phyloP scores from a whole-genome alignment of 352 stramenopile species.

The Thraustochytrium sp. region DNA sequence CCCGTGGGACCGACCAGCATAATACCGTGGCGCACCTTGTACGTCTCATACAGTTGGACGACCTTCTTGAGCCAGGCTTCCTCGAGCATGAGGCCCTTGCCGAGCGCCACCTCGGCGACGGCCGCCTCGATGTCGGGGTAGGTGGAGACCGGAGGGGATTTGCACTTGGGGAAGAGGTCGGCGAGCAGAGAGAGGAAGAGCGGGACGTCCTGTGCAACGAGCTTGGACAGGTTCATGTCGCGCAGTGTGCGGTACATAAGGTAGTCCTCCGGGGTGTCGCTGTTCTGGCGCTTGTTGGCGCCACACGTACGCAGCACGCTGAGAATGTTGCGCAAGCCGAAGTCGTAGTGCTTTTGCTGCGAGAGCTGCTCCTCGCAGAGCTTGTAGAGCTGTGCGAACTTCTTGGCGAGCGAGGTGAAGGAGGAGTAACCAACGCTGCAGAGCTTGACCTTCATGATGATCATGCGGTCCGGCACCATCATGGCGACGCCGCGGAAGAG shows the following conservation, averaged over 20 bases:
- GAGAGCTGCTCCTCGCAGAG: constrained; percentile 74
- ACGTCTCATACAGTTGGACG: constrained; percentile 95
- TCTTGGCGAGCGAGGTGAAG: constrained; percentile 77
- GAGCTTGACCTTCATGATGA: constrained; percentile 86
- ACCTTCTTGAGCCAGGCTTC: constrained; percentile 86
- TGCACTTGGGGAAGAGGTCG: constrained; percentile 90
- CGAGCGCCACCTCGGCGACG: constrained; percentile 53
- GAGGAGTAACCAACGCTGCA: constrained; percentile 80
- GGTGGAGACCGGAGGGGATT: constrained; percentile 78
- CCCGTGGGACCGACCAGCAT: constrained; percentile 96
- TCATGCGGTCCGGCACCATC: constrained; percentile 79
- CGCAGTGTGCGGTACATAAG: constrained; percentile 89
- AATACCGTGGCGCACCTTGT: constrained; percentile 93
- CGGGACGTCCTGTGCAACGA: constrained; percentile 94
- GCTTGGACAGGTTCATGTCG: constrained; percentile 97
- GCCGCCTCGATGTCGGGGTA: constrained; percentile 88
- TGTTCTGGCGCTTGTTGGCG: constrained; percentile 88
- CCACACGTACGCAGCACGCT: constrained; percentile 89
- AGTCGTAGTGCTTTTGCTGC: constrained; percentile 87
- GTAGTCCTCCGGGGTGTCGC: constrained; percentile 81
- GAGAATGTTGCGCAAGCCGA: constrained; percentile 79
- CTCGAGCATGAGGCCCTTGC: constrained; percentile 63
- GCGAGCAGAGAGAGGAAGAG: constrained; percentile 91
- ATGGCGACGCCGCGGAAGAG: constrained; percentile 87
- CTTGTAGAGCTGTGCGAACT: constrained; percentile 82